Conservation (phyloP, 495 filamentous ascomycete genomes). For the Platismatia glauca region DNA sequence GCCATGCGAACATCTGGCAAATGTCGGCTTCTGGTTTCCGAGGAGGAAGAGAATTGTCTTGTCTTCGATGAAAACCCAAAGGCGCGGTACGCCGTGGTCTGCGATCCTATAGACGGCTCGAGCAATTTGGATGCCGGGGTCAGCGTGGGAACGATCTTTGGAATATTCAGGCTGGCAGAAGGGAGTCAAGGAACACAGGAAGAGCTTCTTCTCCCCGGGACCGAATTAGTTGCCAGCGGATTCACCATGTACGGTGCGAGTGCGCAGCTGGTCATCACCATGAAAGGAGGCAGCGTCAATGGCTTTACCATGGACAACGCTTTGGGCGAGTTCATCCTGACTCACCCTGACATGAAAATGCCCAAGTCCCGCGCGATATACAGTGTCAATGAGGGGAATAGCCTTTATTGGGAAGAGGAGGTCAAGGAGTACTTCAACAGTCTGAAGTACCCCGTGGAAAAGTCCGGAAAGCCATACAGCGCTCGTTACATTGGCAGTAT, state of each 20-base stretch:
- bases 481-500: slow-evolving; percentile 93
- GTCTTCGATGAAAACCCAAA: slow-evolving; percentile 68
- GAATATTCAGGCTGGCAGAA: slow-evolving; percentile 77
- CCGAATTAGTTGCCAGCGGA: slow-evolving; percentile 82
- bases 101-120: slow-evolving; percentile 95
- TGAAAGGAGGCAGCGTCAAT: slow-evolving; percentile 87
- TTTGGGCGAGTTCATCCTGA: slow-evolving; percentile 96
- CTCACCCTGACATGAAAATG: slow-evolving; percentile 87
- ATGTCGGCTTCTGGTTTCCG: slow-evolving; percentile 82
- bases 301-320: slow-evolving; percentile 96
- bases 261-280: slow-evolving; percentile 91
- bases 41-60: slow-evolving; percentile 90
- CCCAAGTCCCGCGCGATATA: slow-evolving; percentile 78
- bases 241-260: slow-evolving; percentile 99
- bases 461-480: slow-evolving; percentile 81
- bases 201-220: slow-evolving; percentile 79
- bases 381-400: slow-evolving; percentile 98
- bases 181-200: slow-evolving; percentile 54
- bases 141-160: slow-evolving; percentile 97
- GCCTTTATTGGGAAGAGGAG: slow-evolving; percentile 86
- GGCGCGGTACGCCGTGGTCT: slow-evolving; percentile 90
- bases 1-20: slow-evolving; percentile 88
- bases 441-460: slow-evolving; percentile 65
- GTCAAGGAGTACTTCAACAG: slow-evolving; percentile 81
- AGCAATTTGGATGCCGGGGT: slow-evolving; percentile 97